phyloP scores from a whole-genome alignment of 345 rosid species.

The Rhodomyrtus tomentosa region DNA sequence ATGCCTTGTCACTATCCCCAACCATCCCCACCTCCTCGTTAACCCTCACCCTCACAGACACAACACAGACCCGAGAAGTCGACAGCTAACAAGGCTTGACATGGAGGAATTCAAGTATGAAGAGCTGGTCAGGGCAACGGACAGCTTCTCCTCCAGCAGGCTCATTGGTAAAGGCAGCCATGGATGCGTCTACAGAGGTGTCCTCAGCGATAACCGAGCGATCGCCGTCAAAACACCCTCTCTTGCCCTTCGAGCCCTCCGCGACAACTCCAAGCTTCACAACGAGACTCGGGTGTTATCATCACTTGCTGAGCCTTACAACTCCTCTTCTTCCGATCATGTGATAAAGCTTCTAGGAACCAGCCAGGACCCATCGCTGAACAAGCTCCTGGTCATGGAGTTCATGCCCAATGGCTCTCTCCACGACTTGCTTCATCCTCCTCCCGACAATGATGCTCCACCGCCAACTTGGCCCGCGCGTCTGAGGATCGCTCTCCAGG shows the following conservation, averaged over 20 bases:
- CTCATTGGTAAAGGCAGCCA: conserved; percentile 83
- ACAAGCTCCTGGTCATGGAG: conserved; percentile 51
- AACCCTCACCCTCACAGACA: background rate
- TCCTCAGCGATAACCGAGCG: conserved; percentile 9
- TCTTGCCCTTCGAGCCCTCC: conserved; percentile 1
- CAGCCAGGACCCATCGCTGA: background rate
- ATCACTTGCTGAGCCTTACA: conserved; percentile 12
- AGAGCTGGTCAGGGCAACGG: conserved; percentile 39
- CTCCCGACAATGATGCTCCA: conserved; percentile 1
- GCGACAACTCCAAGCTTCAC: conserved; percentile 30
- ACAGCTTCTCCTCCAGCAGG: conserved; percentile 37
- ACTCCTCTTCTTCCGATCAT: background rate
- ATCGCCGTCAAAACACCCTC: conserved; percentile 52
- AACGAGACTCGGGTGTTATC: conserved; percentile 47
- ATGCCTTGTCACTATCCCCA: background rate
- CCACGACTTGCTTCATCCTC: conserved; percentile 37
- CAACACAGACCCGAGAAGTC: background rate
- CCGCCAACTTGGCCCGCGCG: conserved; percentile 47
- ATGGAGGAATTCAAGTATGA: conserved; percentile 33
- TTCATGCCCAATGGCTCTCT: conserved; percentile 69
- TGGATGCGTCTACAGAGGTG: conserved; percentile 41
- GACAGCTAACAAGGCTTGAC: background rate
- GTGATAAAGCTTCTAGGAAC: background rate
- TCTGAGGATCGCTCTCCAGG: conserved; percentile 39
- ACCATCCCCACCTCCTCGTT: background rate